Conservation (phyloP, 495 filamentous ascomycete species). For the Trichoderma asperelloides region DNA sequence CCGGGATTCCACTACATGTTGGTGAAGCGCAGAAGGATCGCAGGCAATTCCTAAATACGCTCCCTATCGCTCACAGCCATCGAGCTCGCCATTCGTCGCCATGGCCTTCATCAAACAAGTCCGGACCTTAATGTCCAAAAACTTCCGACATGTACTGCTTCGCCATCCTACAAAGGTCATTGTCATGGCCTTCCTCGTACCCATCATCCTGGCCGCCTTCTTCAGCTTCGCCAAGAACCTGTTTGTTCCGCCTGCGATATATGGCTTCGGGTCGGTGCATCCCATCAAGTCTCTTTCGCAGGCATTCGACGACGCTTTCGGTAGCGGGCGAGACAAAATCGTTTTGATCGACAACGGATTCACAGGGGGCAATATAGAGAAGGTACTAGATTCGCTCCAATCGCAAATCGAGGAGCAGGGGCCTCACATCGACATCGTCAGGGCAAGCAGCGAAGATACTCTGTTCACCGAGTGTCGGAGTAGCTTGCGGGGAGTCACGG, state of each 20-base stretch:
- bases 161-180: slow-evolving; percentile 55
- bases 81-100: slow-evolving; percentile 4
- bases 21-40: too few species aligned
- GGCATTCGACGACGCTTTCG: slow-evolving; percentile 42
- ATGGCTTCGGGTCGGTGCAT: slow-evolving; percentile 51
- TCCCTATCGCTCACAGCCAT: background rate
- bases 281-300: slow-evolving; percentile 51
- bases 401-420: slow-evolving; percentile 28
- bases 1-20: too few species aligned
- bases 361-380: slow-evolving; percentile 58
- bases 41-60: background rate
- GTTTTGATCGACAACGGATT: slow-evolving; percentile 74
- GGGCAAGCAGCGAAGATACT: slow-evolving; percentile 42
- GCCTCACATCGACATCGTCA: slow-evolving; percentile 47
- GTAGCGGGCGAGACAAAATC: slow-evolving; percentile 49
- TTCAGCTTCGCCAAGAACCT: slow-evolving; percentile 60
- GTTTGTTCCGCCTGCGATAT: slow-evolving; percentile 56
- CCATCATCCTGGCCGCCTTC: slow-evolving; percentile 59
- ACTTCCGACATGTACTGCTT: slow-evolving; percentile 55
- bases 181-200: slow-evolving; percentile 62
- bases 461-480: slow-evolving; percentile 55
- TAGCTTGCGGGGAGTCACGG: slow-evolving; percentile 58
- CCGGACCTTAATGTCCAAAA: slow-evolving; percentile 67
- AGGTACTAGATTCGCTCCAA: slow-evolving; percentile 55
- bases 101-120: slow-evolving; percentile 59